Evolutionary conservation across 352 stramenopile genomes (phyloP), one percentile per base, ranked within the genome.

Genomic region (Thraustotheca clavata): DNA sequence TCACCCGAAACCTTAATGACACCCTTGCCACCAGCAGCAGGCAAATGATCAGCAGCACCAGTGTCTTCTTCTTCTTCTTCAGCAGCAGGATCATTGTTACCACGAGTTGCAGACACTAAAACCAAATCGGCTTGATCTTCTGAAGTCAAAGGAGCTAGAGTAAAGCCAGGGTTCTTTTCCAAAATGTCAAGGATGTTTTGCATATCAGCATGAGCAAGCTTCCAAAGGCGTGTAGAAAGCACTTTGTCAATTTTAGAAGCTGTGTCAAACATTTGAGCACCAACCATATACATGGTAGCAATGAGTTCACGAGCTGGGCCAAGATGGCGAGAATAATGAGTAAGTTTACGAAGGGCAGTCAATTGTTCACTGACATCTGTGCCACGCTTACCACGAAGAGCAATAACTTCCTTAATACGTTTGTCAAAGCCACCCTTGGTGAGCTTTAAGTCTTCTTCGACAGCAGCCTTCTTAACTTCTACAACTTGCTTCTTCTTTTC

Each of bases 1-100:
- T 93, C 91, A 20, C 88, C 89, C 48, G 88, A 93, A 40, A 95
- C 86, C 75, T 89, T 88, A 80, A 97, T 77, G 78, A 74, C 69
- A 46, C 78, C 81, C 76, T 89, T 87, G 59, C 75, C 77, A 32
- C 82, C 81, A n/a, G 77, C 78, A 62, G 77, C 71, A 5, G 81
- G 80, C 52, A 91, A 38, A 22, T 76, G 86, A 59, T 93, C 80
- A 12, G 87, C 87, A 46, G 85, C 89, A 41, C 94, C 80, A 31
- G 80, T 74, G 57, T 94, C 83, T 57, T 98, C 91, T n/a, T 91
- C 85, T 1, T 89, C 82, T 18, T 88, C 78, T 68, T 91, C 81
- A 6, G 62, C 71, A 6, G 69, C 67, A 40, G 83, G 83, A 47
- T 71, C 74, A 67, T 86, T 78, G 4, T 77, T 11, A 36, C 76